A percentile compares a stretch with the other conserved stretches of the same genome.
Conservation (phyloP, 345 rosid species). For the Pistacia vera region DNA sequence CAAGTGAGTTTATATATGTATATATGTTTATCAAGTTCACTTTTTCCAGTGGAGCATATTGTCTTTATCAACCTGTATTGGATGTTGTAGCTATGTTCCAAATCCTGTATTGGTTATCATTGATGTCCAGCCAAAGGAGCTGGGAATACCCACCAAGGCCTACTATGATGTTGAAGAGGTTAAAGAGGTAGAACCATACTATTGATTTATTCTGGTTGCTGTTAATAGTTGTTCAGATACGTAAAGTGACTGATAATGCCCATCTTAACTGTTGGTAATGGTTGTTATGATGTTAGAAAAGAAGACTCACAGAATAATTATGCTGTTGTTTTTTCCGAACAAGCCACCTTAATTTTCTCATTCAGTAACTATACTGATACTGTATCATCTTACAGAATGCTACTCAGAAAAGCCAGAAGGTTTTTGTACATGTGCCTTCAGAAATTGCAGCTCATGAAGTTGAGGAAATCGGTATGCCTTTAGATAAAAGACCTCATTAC, state of each 20-base stretch:
- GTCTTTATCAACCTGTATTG: conserved; percentile 3
- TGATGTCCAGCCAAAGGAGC: conserved; percentile 89
- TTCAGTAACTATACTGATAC: neutral
- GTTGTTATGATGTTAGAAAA: conserved; percentile 1
- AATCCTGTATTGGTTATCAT: conserved; percentile 90
- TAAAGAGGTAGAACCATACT: conserved; percentile 49
- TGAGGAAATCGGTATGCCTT: conserved; percentile 74
- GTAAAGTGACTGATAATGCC: neutral
- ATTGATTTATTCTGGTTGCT: neutral
- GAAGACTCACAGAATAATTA: neutral
- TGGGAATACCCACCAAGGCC: conserved; percentile 89
- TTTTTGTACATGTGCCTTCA: conserved; percentile 74
- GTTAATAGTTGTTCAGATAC: neutral
- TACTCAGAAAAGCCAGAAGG: conserved; percentile 89
- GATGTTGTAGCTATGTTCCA: conserved; percentile 68
- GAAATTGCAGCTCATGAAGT: conserved; percentile 91
- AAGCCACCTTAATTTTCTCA: neutral
- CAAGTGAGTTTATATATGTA: conserved; percentile 42
- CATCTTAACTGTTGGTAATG: neutral
- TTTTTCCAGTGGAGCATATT: neutral
- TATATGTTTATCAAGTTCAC: conserved; percentile 1
- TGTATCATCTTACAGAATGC: conserved; percentile 57
- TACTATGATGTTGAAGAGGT: conserved; percentile 88
- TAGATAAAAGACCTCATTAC: neutral
- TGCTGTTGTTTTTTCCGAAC: neutral